Base-by-base conservation (phyloP, 352 stramenopile species). In the Globisporangium uncinulatum region DNA sequence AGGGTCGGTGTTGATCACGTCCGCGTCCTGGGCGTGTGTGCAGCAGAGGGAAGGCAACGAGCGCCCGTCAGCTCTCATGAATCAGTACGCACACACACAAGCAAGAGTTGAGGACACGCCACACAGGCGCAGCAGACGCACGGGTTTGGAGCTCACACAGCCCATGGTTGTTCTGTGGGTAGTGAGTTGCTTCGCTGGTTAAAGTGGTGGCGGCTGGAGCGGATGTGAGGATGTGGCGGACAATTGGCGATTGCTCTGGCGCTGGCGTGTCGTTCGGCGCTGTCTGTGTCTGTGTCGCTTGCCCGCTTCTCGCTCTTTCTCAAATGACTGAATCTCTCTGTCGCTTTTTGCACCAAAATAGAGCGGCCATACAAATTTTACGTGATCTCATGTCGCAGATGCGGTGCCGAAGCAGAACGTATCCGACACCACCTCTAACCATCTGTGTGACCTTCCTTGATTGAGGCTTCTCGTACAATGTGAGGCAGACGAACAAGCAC, bases 131-230 rank as follows among this genome's bases (percentile, higher is more conserved):
- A 41, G 21, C n/a, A 15, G 4, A 62, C 76, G 52, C 70, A 87
- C 79, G 49, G 72, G 70, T 63, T 90, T 90, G 65, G 80, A 88
- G 58, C 54, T 87, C n/a, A 77, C 74, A 64, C 80, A 90, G 69
- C 80, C 80, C 80, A 90, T 90, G 54, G 43, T 64, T 39, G 29
- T 13, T 39, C 34, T 39, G 10, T 14, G 59, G 2, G 15, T 44
- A 1, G 53, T 2, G 55, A 42, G 55, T 48, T 34, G 14, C n/a
- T 54, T 61, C 36, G 24, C 24, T 19, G 48, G 15, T 42, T 19
- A 13, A 8, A 31, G 45, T 13, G 11, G 11, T 21, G 46, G 4
- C 2, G 21, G 47, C 24, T 44, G 32, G 36, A 17, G 48, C 45
- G 58, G 56, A 47, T 71, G 67, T 45, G 65, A 54, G 46, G 58